phyloP scores from a whole-genome alignment of 371 early-diverging fungal genomes.

The Capniomyces stellatus region DNA sequence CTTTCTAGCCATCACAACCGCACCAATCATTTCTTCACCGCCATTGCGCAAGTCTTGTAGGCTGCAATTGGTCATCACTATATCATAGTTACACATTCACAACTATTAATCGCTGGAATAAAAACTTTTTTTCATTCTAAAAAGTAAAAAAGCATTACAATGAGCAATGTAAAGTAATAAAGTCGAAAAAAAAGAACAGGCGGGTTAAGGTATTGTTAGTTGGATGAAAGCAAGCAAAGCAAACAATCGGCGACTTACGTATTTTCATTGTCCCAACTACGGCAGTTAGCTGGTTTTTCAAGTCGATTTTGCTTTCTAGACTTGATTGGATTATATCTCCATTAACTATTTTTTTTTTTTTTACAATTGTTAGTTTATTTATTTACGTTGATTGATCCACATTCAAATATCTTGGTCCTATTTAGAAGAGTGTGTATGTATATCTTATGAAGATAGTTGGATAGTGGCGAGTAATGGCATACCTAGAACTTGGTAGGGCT shows the following conservation, averaged over 20 bases:
- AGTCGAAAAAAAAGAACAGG: not conserved
- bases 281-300: slow-evolving; percentile 10
- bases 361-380: no score
- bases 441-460: not conserved
- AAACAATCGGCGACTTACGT: not conserved
- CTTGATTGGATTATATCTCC: slow-evolving; percentile 19
- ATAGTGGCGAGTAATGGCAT: slow-evolving; percentile 2
- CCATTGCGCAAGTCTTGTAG: slow-evolving; percentile 46
- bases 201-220: not conserved
- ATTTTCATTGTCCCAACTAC: slow-evolving; percentile 13
- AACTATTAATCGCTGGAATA: not conserved
- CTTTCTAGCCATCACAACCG: slow-evolving; percentile 36
- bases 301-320: slow-evolving; percentile 9
- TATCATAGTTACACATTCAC: not conserved
- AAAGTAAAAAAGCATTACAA: not conserved
- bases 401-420: no score
- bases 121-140: not conserved
- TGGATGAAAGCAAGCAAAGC: not conserved
- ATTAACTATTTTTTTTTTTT: no score
- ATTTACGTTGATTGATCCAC: no score
- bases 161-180: no score
- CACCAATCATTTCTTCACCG: slow-evolving; percentile 36
- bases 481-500: slow-evolving; percentile 77
- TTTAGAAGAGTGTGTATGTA: not conserved
- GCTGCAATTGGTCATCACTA: slow-evolving; percentile 69